These are phyloP conservation scores for Xylaria sp. DNA, from an alignment of 2,329 filamentous ascomycete genomes.

Conservation along the genomic window DNA sequence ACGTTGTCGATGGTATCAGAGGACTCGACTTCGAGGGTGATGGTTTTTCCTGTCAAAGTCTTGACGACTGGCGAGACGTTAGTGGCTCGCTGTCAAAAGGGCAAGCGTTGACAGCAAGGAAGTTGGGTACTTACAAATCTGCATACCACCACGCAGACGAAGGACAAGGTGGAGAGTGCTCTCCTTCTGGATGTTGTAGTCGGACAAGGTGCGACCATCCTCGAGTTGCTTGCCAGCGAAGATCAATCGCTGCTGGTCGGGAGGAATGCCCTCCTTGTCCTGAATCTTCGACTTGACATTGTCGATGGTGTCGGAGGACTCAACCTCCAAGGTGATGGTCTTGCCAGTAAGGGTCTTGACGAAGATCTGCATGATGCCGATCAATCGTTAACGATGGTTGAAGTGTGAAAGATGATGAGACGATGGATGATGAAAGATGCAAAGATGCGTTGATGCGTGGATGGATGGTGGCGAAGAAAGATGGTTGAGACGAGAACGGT, in stretches of 20 bases:
- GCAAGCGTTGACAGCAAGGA: not conserved
- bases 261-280: constrained; percentile 85
- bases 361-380: constrained; percentile 85
- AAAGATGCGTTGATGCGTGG: constrained; percentile 9
- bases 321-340: constrained; percentile 78
- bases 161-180: constrained; percentile 70
- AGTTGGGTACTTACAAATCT: constrained; percentile 52
- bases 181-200: constrained; percentile 57
- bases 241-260: constrained; percentile 78
- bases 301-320: constrained; percentile 74
- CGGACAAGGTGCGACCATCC: constrained; percentile 48
- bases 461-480: constrained; percentile 1
- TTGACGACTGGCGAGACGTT: constrained; percentile 53
- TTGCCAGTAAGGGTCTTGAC: constrained; percentile 96
- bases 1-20: constrained; percentile 94
- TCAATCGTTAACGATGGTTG: constrained; percentile 22
- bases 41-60: constrained; percentile 89
- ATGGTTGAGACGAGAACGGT: constrained; percentile 12
- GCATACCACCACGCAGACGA: constrained; percentile 62
- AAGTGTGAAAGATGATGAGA: constrained; percentile 14
- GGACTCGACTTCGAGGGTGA: constrained; percentile 84
- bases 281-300: constrained; percentile 89
- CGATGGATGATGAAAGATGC: constrained; percentile 7
- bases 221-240: constrained; percentile 58
- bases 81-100: not conserved